Conservation (phyloP, 2,329 filamentous ascomycete species). For the Zymoseptoria ardabiliae region DNA sequence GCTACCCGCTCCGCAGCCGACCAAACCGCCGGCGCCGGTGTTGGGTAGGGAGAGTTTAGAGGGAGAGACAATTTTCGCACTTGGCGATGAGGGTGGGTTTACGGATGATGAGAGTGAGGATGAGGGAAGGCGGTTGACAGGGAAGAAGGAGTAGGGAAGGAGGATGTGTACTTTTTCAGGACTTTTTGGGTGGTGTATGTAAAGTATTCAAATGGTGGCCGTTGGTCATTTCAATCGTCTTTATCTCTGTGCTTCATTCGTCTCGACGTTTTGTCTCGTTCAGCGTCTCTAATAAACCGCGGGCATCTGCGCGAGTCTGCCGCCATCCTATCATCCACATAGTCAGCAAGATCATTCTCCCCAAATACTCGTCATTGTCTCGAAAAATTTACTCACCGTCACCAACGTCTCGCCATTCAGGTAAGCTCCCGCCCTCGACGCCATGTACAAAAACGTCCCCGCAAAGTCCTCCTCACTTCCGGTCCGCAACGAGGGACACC, state of each 20-base stretch:
- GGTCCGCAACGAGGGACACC: slow-evolving; percentile 52
- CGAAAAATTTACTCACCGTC: slow-evolving; percentile 28
- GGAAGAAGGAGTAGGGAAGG: slow-evolving; percentile 39
- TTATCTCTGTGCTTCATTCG: background rate
- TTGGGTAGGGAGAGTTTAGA: slow-evolving; percentile 60
- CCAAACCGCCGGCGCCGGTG: slow-evolving; percentile 35
- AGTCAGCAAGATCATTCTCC: background rate
- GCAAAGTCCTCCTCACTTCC: slow-evolving; percentile 57
- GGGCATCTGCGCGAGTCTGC: slow-evolving; percentile 42
- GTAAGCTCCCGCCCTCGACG: slow-evolving; percentile 57
- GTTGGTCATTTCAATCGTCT: background rate
- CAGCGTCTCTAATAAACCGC: background rate
- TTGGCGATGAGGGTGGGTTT: slow-evolving; percentile 81
- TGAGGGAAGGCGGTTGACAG: slow-evolving; percentile 40
- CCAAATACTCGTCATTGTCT: background rate
- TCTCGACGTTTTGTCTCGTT: background rate
- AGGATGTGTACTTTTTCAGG: background rate
- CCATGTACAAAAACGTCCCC: slow-evolving; percentile 58
- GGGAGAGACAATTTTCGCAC: slow-evolving; percentile 91
- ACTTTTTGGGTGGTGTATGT: background rate
- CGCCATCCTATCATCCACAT: slow-evolving; percentile 46
- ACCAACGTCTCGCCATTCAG: slow-evolving; percentile 57
- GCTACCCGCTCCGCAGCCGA: slow-evolving; percentile 47
- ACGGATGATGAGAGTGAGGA: slow-evolving; percentile 62
- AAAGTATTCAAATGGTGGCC: background rate